Conservation (phyloP, 345 rosid genomes). For the Isatis tinctoria region DNA sequence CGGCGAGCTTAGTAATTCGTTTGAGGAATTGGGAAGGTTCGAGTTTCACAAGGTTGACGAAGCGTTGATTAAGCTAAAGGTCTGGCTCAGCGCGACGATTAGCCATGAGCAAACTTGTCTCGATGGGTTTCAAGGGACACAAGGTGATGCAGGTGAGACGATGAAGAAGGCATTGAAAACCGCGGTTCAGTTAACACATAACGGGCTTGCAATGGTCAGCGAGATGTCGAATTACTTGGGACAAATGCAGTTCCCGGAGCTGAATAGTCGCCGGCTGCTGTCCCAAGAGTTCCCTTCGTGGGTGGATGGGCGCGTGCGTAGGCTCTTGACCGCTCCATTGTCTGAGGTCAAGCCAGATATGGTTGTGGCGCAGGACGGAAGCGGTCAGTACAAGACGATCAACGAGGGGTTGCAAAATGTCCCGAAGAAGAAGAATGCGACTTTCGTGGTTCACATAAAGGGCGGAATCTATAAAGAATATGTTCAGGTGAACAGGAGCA, state of each 20-base stretch:
- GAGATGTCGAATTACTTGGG: conserved; percentile 39
- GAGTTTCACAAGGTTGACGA: conserved; percentile 35
- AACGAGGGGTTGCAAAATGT: conserved; percentile 41
- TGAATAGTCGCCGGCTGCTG: conserved; percentile 28
- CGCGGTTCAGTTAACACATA: conserved; percentile 49
- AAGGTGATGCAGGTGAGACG: conserved; percentile 45
- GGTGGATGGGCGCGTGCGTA: conserved; percentile 29
- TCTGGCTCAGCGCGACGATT: conserved; percentile 76
- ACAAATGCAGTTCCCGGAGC: conserved; percentile 17
- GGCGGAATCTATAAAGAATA: conserved; percentile 57
- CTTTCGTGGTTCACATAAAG: conserved; percentile 60
- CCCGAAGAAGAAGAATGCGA: conserved; percentile 33
- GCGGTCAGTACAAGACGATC: conserved; percentile 61
- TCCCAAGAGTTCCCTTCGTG: conserved; percentile 32
- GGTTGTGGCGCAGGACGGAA: conserved; percentile 75
- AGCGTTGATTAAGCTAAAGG: conserved; percentile 38
- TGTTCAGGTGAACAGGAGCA: conserved; percentile 33
- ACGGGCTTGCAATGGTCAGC: conserved; percentile 59
- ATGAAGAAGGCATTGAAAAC: conserved; percentile 48
- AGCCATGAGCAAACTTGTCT: conserved; percentile 72
- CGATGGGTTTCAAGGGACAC: conserved; percentile 58
- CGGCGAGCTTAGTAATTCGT: conserved; percentile 44
- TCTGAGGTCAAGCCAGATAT: conserved; percentile 38
- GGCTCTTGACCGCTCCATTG: conserved; percentile 26
- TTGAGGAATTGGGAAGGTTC: conserved; percentile 33